Evolutionary conservation across 2,329 filamentous ascomycete species (phyloP).

Genomic region (Diaporthe ilicicola): DNA sequence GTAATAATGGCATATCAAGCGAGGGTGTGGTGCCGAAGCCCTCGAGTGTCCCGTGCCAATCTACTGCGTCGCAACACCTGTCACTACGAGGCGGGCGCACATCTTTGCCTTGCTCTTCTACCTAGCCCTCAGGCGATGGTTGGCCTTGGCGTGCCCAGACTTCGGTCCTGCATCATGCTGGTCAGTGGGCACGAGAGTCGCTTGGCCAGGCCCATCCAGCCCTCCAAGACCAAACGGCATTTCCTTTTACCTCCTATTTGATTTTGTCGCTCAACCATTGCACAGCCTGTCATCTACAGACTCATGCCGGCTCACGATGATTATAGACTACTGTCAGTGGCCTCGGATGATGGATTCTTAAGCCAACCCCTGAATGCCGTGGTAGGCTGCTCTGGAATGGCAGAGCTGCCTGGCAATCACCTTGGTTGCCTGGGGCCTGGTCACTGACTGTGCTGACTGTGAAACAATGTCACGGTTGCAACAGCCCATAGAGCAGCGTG

Average conservation of each 20-base stretch:
- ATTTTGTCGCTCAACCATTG: not conserved
- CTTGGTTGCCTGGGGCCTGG: not conserved
- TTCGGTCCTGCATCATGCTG: not conserved
- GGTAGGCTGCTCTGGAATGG: not conserved
- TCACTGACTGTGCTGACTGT: not conserved
- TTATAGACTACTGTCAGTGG: not conserved
- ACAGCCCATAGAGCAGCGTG: no score
- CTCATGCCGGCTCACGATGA: no score
- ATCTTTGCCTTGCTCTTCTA: not conserved
- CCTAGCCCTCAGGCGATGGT: not conserved
- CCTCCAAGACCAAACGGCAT: not conserved
- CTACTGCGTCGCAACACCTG: not conserved
- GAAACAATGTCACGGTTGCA: slow-evolving; percentile 15
- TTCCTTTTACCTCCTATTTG: not conserved
- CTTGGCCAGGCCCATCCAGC: not conserved
- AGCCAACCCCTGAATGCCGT: not conserved
- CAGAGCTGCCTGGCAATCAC: not conserved
- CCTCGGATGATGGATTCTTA: not conserved
- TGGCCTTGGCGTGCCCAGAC: not conserved
- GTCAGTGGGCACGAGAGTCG: not conserved
- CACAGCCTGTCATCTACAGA: not conserved
- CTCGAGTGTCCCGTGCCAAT: slow-evolving; percentile 5
- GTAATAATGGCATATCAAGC: not conserved
- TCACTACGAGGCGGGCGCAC: not conserved
- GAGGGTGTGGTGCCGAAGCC: no score